These are phyloP conservation scores for Phaeophleospora eucalypticola DNA, from an alignment of 2,329 filamentous ascomycete genomes.

Conservation along the genomic window DNA sequence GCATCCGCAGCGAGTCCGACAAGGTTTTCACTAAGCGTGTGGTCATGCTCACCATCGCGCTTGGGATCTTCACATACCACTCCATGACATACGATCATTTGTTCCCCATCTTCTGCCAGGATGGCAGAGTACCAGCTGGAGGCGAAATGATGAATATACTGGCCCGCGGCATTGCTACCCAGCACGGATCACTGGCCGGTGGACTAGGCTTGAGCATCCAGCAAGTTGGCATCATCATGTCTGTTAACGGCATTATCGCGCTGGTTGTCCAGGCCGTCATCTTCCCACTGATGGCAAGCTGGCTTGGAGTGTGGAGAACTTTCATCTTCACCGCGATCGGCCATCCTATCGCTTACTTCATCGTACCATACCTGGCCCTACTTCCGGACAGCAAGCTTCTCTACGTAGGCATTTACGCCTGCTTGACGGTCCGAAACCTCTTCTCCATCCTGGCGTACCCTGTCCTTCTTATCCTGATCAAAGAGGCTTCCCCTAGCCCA, in stretches of 20 bases:
- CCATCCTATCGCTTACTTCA: conserved; percentile 64
- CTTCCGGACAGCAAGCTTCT: conserved; percentile 49
- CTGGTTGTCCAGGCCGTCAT: conserved; percentile 69
- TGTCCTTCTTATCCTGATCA: conserved; percentile 65
- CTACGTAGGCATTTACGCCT: conserved; percentile 62
- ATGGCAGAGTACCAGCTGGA: conserved; percentile 53
- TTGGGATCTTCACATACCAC: conserved; percentile 90
- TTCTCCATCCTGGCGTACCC: conserved; percentile 67
- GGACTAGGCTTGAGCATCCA: conserved; percentile 64
- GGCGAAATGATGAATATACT: conserved; percentile 29
- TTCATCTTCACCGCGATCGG: conserved; percentile 62
- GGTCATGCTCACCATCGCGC: conserved; percentile 70
- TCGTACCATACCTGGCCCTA: conserved; percentile 64
- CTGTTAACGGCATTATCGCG: conserved; percentile 66
- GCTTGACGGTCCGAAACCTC: conserved; percentile 61
- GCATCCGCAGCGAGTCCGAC: conserved; percentile 31
- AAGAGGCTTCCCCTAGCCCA: conserved; percentile 63
- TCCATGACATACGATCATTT: conserved; percentile 93
- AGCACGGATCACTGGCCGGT: conserved; percentile 44
- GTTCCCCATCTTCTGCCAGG: conserved; percentile 88
- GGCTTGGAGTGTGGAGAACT: conserved; percentile 63
- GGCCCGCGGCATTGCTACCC: conserved; percentile 17
- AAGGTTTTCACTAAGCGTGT: conserved; percentile 61
- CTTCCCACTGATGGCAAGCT: conserved; percentile 61
- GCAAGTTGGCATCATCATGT: conserved; percentile 65